Evolutionary conservation across 352 stramenopile species (phyloP).

Genomic region (Phytopythium chamaehyphon): DNA sequence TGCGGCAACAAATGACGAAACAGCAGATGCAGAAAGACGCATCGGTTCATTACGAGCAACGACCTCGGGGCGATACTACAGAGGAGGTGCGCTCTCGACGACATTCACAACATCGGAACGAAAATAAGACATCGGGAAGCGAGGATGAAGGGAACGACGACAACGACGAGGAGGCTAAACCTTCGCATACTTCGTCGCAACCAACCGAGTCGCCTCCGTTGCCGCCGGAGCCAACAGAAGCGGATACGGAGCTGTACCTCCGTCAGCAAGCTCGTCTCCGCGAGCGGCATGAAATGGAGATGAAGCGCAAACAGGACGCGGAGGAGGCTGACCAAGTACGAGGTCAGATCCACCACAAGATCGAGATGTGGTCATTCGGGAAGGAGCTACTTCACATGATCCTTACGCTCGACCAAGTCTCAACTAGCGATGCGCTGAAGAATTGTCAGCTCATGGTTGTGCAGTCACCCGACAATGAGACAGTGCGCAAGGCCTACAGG

Average conservation of each 20-base stretch:
- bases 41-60: slow-evolving; percentile 8
- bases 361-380: slow-evolving; percentile 83
- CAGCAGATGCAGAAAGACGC: slow-evolving; percentile 52
- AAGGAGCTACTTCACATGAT: slow-evolving; percentile 85
- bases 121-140: slow-evolving; percentile 56
- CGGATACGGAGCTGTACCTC: slow-evolving; percentile 74
- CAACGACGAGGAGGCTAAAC: slow-evolving; percentile 21
- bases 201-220: slow-evolving; percentile 41
- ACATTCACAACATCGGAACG: slow-evolving; percentile 32
- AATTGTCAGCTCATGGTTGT: slow-evolving; percentile 77
- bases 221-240: slow-evolving; percentile 62
- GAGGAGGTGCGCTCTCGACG: slow-evolving; percentile 31
- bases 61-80: slow-evolving; percentile 21
- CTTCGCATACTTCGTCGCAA: slow-evolving; percentile 4
- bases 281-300: slow-evolving; percentile 75
- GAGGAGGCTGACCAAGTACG: slow-evolving; percentile 77
- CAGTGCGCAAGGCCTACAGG: slow-evolving; percentile 79
- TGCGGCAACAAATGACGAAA: slow-evolving; percentile 80
- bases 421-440: slow-evolving; percentile 61
- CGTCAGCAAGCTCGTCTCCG: slow-evolving; percentile 78
- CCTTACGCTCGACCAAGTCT: slow-evolving; percentile 80
- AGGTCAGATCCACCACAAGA: slow-evolving; percentile 63
- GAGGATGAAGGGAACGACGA: slow-evolving; percentile 52
- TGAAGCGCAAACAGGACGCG: slow-evolving; percentile 77
- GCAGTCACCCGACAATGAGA: slow-evolving; percentile 77